Evolutionary conservation across 192 early-diverging fungal species (phyloP).

Genomic region (Linnemannia exigua): DNA sequence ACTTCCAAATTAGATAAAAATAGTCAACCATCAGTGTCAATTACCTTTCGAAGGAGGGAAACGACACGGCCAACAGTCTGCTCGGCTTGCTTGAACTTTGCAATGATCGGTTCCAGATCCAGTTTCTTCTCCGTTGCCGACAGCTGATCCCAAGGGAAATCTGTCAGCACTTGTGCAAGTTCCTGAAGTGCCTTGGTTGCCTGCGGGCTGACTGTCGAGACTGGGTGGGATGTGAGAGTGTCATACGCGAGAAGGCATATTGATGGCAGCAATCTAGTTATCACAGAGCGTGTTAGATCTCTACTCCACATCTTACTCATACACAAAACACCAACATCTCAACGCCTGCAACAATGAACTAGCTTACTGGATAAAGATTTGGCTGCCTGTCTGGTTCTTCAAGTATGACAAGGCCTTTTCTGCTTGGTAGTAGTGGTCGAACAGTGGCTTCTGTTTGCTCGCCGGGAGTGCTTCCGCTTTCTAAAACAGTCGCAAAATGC

Average conservation of each 20-base stretch:
- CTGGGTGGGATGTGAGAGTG: constrained; percentile 71
- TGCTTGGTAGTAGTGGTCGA: constrained; percentile 81
- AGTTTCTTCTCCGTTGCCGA: background rate
- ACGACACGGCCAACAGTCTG: constrained; percentile 58
- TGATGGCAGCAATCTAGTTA: constrained; percentile 76
- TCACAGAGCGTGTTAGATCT: background rate
- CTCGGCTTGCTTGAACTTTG: constrained; percentile 58
- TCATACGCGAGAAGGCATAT: constrained; percentile 84
- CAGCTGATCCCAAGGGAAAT: constrained; percentile 62
- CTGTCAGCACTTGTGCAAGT: constrained; percentile 52
- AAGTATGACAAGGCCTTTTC: constrained; percentile 76
- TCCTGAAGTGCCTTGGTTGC: constrained; percentile 47
- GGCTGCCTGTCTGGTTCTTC: background rate
- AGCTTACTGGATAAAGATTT: constrained; percentile 52
- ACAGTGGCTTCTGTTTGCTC: constrained; percentile 80
- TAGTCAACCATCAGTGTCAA: background rate
- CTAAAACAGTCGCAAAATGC: constrained; percentile 29
- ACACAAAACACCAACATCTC: background rate
- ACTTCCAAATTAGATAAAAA: background rate
- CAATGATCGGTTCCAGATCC: constrained; percentile 39
- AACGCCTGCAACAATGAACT: background rate
- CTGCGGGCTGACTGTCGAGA: constrained; percentile 52
- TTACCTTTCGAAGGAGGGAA: constrained; percentile 65
- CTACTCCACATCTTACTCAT: background rate
- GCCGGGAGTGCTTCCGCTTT: constrained; percentile 71